phyloP scores from a whole-genome alignment of 2,329 filamentous ascomycete species.

The Elsinoe fawcettii region DNA sequence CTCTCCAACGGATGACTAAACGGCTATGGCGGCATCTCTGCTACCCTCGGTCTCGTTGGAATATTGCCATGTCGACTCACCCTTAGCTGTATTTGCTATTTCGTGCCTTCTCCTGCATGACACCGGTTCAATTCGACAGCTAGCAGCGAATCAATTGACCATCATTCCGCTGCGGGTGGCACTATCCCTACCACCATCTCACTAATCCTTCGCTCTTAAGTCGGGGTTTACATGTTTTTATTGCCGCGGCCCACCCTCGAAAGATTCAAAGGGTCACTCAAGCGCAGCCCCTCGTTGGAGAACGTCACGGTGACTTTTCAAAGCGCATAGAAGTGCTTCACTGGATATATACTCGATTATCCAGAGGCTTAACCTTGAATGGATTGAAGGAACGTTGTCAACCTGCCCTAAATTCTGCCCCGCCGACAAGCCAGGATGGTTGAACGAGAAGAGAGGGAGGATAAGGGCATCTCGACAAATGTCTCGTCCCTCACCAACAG shows the following conservation, averaged over 20 bases:
- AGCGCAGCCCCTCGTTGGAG: background rate
- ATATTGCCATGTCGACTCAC: background rate
- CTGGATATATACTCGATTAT: too few relatives aligned
- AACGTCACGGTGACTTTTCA: background rate
- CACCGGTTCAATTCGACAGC: background rate
- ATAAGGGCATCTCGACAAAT: slow-evolving; percentile 7
- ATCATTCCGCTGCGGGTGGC: background rate
- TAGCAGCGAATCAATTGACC: background rate
- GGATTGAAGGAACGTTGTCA: background rate
- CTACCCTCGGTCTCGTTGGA: slow-evolving; percentile 4
- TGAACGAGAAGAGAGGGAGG: slow-evolving; percentile 13
- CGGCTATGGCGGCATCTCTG: slow-evolving; percentile 15
- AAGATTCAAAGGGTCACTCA: background rate
- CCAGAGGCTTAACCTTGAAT: background rate
- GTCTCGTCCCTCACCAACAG: slow-evolving; percentile 1
- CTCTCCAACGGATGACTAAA: slow-evolving; percentile 15
- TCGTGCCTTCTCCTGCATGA: background rate
- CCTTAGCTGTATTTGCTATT: background rate
- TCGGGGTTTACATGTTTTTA: slow-evolving; percentile 5
- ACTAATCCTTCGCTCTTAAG: background rate
- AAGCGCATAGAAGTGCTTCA: background rate
- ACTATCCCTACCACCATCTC: background rate
- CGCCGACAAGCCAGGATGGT: background rate
- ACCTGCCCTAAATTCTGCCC: background rate
- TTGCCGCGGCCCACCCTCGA: background rate